phyloP scores from a whole-genome alignment of 768 basidiomycete species.

The Sutorius australiensis region DNA sequence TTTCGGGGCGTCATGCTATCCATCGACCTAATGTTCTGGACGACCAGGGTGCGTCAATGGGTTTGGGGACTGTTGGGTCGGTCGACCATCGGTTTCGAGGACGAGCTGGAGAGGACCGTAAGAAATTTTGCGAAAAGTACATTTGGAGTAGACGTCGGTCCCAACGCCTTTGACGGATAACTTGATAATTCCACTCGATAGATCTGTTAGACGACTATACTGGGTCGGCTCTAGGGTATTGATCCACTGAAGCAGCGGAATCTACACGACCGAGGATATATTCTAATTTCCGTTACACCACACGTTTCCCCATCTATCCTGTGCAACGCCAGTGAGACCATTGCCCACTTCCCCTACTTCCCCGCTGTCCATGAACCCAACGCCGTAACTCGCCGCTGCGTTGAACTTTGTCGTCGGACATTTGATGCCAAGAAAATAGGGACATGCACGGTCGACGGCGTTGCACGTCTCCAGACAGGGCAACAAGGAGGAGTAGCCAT shows the following conservation, averaged over 20 bases:
- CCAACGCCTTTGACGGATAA: slow-evolving; percentile 50
- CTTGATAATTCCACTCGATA: slow-evolving; percentile 9
- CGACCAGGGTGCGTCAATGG: slow-evolving; percentile 52
- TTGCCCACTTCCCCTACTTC: slow-evolving; percentile 40
- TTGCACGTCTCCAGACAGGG: slow-evolving; percentile 82
- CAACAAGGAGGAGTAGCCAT: slow-evolving; percentile 56
- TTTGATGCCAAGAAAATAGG: slow-evolving; percentile 62
- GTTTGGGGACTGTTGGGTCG: slow-evolving; percentile 38
- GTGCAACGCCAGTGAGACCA: slow-evolving; percentile 51
- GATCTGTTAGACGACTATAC: background rate
- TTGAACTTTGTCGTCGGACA: slow-evolving; percentile 64
- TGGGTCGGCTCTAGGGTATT: background rate
- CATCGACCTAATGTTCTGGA: slow-evolving; percentile 72
- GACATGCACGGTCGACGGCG: slow-evolving; percentile 72
- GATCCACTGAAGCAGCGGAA: no score
- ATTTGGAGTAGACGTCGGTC: slow-evolving; percentile 71
- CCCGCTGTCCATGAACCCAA: slow-evolving; percentile 65
- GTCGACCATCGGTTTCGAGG: slow-evolving; percentile 61
- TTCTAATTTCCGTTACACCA: slow-evolving; percentile 59
- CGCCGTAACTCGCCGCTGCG: slow-evolving; percentile 66
- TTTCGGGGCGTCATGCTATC: slow-evolving; percentile 65
- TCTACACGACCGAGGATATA: background rate
- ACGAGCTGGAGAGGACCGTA: slow-evolving; percentile 74
- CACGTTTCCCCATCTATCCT: slow-evolving; percentile 71
- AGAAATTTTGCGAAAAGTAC: slow-evolving; percentile 71